Base-by-base conservation (phyloP, 169 alveolate genomes). In the Cryptosporidium sp. region DNA sequence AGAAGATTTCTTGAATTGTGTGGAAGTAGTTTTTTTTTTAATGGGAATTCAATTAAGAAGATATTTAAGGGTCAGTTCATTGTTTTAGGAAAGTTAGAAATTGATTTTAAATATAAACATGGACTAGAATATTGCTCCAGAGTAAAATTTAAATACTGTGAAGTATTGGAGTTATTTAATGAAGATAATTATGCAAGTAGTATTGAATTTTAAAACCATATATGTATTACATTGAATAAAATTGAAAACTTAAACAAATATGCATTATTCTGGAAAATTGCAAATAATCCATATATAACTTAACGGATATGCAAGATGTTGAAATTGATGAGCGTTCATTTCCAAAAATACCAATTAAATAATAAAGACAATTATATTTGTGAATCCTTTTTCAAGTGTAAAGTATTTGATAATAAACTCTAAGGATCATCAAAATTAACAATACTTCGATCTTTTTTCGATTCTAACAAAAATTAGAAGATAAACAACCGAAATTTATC, bases 261-360 rank as follows among this genome's bases (percentile, higher is more conserved):
- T 91, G 93, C 96, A 0, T 93, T 94, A 23, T 93, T 94, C 89
- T 96, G 96, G 37, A 94, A 93, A 91, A 95, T 95, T 10, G 91
- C 91, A 53, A 96, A 96, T 2, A 75, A 92, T 6, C 97, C 42
- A 91, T 85, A 23, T 94, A 86, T 84, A 94, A 95, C 84, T 89
- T 94, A 14, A 73, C 92, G 70, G 71, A 73, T 14, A 87, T 94
- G n/a, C 80, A 93, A 60, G 84, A 91, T 44, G 75, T 94, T 29
- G 95, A 93, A 33, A 93, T 96, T 8, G 94, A 95, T 85, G n/a
- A 21, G 39, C 23, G 23, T 9, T 42, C 10, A 9, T 70, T n/a
- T 48, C 67, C 84, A 70, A 45, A 6, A 26, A 16, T 70, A 44
- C 67, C 67, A 3, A 39, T 44, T 23, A 70, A 70, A 70, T 70